These are phyloP conservation scores for Fremontodendron californicum DNA, from an alignment of 345 rosid genomes.

Conservation along the genomic window DNA sequence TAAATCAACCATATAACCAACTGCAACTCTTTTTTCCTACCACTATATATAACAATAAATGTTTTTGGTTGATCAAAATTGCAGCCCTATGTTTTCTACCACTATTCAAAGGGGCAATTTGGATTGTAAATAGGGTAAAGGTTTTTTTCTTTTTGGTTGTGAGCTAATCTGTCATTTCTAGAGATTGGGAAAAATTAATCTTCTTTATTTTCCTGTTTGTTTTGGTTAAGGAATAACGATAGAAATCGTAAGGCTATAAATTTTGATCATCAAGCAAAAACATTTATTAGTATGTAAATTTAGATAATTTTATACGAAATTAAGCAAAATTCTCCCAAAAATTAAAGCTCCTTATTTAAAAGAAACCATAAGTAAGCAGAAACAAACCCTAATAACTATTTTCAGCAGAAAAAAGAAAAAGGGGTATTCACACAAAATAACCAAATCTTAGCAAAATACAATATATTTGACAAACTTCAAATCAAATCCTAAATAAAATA, in stretches of 20 bases:
- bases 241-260: too few species aligned
- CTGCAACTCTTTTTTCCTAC: not conserved
- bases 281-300: not conserved
- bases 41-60: not conserved
- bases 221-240: too few species aligned
- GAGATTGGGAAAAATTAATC: too few species aligned
- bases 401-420: too few species aligned
- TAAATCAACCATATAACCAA: not conserved
- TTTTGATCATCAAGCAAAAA: not conserved
- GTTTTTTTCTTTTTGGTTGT: too few species aligned
- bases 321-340: not conserved
- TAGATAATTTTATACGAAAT: not conserved
- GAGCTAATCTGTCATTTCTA: too few species aligned
- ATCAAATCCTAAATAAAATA: not conserved
- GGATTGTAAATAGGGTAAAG: not conserved
- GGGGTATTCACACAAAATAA: not conserved
- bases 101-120: not conserved
- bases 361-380: not conserved
- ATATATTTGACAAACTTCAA: not conserved
- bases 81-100: not conserved
- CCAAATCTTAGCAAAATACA: not conserved
- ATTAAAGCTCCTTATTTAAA: not conserved
- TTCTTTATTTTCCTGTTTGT: too few species aligned
- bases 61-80: not conserved
- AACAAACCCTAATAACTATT: not conserved